Evolutionary conservation across 2,329 filamentous ascomycete genomes (phyloP).

Genomic region (Aureobasidium sp.): DNA sequence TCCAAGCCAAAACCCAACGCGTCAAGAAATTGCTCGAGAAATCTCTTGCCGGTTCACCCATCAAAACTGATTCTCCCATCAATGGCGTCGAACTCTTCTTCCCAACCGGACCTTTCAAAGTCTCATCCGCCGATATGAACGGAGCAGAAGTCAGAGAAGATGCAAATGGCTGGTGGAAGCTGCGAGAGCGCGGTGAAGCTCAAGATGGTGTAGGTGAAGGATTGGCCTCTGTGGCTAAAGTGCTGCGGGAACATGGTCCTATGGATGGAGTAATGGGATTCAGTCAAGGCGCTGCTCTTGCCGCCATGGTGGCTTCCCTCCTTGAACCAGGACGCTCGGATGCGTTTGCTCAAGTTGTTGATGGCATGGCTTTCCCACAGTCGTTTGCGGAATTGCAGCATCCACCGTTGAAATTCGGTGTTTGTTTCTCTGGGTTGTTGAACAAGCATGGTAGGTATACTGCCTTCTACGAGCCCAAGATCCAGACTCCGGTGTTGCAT

Average conservation of each 20-base stretch:
- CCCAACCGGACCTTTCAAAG: constrained; percentile 36
- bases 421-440: constrained; percentile 72
- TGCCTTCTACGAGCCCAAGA: constrained; percentile 65
- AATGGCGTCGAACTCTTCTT: constrained; percentile 38
- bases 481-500: constrained; percentile 70
- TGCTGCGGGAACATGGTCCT: constrained; percentile 54
- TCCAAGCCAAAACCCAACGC: constrained; percentile 80
- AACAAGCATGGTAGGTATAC: constrained; percentile 48
- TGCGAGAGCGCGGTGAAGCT: constrained; percentile 38
- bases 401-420: constrained; percentile 57
- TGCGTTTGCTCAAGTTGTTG: constrained; percentile 37
- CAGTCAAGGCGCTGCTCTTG: constrained; percentile 66
- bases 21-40: constrained; percentile 73
- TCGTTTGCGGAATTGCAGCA: constrained; percentile 39
- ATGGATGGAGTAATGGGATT: constrained; percentile 77
- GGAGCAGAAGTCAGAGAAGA: constrained; percentile 44
- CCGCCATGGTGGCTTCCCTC: constrained; percentile 62
- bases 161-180: constrained; percentile 65
- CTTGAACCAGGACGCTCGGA: constrained; percentile 48
- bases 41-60: constrained; percentile 52
- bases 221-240: constrained; percentile 51
- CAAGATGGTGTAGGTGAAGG: constrained; percentile 64
- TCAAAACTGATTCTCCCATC: constrained; percentile 26
- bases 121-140: constrained; percentile 38
- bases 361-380: constrained; percentile 43